These are phyloP conservation scores for Aegilops sharonensis DNA, from an alignment of 176 grass and related monocot species.

Conservation along the genomic window DNA sequence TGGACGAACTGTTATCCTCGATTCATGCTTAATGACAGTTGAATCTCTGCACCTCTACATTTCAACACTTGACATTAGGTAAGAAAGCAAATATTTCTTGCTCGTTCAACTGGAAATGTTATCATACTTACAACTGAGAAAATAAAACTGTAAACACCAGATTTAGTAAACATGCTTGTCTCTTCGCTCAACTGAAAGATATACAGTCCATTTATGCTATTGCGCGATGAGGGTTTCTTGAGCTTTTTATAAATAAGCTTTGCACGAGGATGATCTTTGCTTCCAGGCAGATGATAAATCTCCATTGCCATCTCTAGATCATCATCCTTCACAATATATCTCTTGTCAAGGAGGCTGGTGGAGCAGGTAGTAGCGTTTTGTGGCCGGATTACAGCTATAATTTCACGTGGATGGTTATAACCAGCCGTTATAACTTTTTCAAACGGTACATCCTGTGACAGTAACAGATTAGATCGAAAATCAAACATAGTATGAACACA, in stretches of 20 bases:
- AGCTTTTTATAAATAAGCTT: conserved; percentile 14
- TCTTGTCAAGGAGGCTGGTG: conserved; percentile 15
- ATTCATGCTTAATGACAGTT: conserved; percentile 14
- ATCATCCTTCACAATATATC: conserved; percentile 40
- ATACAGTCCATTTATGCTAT: conserved; percentile 39
- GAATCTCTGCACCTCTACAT: conserved; percentile 29
- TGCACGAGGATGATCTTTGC: not conserved
- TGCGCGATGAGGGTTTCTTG: conserved; percentile 26
- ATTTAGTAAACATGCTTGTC: conserved; percentile 17
- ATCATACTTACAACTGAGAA: conserved; percentile 49
- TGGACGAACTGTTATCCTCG: conserved; percentile 27
- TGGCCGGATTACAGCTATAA: conserved; percentile 37
- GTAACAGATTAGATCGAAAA: not conserved
- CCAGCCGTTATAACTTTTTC: conserved; percentile 26
- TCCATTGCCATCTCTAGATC: conserved; percentile 37
- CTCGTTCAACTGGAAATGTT: not conserved
- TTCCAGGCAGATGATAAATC: conserved; percentile 8
- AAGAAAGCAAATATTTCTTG: not conserved
- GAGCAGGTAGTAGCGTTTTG: conserved; percentile 1
- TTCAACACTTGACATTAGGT: not conserved
- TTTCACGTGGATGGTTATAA: conserved; percentile 33
- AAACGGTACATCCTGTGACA: conserved; percentile 33
- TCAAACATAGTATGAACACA: not conserved
- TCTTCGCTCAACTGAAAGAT: conserved; percentile 28
- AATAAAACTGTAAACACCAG: conserved; percentile 38